Percentiles rank a stretch among this genome's conserved stretches.
phyloP scores from a whole-genome alignment of 2,329 filamentous ascomycete genomes.

The Xylaria multiplex region DNA sequence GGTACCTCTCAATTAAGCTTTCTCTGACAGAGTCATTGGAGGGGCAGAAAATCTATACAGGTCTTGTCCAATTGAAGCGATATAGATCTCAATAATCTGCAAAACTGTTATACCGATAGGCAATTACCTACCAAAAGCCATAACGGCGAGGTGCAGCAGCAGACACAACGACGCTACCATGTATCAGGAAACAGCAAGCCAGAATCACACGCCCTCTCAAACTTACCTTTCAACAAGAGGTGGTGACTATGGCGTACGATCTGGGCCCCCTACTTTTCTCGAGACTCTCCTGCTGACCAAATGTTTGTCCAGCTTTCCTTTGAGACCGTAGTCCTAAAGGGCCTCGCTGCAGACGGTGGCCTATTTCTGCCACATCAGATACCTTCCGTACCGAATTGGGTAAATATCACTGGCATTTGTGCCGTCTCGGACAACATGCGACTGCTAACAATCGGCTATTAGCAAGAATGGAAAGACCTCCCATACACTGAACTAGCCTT shows the following conservation, averaged over 20 bases:
- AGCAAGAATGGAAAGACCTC: conserved; percentile 78
- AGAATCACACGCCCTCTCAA: conserved; percentile 32
- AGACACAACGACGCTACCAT: conserved; percentile 18
- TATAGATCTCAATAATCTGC: no score
- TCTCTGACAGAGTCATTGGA: conserved; percentile 10
- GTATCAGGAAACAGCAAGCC: conserved; percentile 34
- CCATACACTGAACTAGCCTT: conserved; percentile 85
- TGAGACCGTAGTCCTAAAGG: conserved; percentile 90
- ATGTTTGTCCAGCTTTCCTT: conserved; percentile 75
- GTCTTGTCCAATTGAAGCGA: no score
- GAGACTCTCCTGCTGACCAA: background rate
- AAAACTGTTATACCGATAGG: no score
- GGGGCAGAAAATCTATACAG: conserved; percentile 20
- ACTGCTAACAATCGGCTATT: background rate
- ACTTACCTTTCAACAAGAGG: conserved; percentile 38
- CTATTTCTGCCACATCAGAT: conserved; percentile 90
- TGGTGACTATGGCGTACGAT: conserved; percentile 36
- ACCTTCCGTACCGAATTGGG: conserved; percentile 64
- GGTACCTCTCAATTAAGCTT: background rate
- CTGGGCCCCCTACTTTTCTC: background rate
- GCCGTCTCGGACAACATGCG: background rate
- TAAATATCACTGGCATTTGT: conserved; percentile 10
- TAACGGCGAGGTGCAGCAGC: background rate
- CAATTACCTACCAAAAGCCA: background rate
- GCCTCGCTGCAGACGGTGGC: conserved; percentile 85